Percentiles rank a stretch among this genome's conserved stretches.
These are phyloP conservation scores for Madurella fahalii DNA, from an alignment of 2,329 filamentous ascomycete species.

Conservation along the genomic window DNA sequence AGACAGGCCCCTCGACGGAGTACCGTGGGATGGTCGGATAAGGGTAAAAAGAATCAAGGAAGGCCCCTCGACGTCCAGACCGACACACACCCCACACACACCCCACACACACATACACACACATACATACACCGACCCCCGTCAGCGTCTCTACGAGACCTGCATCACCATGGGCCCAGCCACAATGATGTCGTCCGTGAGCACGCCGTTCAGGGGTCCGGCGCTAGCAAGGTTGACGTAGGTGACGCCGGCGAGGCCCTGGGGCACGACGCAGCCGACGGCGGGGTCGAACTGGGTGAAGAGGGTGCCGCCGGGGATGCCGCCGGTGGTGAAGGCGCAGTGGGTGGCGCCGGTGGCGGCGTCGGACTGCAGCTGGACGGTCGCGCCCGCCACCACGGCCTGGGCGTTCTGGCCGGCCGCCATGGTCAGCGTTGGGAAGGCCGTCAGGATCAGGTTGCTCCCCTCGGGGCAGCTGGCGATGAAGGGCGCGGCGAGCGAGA, in stretches of 20 bases:
- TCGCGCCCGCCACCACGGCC: constrained; percentile 39
- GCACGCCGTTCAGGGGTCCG: constrained; percentile 45
- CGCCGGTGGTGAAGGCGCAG: constrained; percentile 65
- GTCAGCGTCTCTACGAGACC: constrained; percentile 38
- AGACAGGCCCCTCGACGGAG: no score
- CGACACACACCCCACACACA: no score
- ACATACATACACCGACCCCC: neutral
- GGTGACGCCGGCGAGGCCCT: constrained; percentile 58
- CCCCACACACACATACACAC: no score
- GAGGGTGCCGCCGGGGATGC: constrained; percentile 51
- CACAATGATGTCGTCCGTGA: constrained; percentile 61
- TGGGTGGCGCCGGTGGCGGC: constrained; percentile 50
- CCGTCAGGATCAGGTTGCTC: constrained; percentile 58
- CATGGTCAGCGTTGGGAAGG: constrained; percentile 58
- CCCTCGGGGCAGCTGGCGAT: constrained; percentile 66
- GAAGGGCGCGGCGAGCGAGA: constrained; percentile 69
- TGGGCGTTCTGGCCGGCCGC: constrained; percentile 40
- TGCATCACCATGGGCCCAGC: constrained; percentile 60
- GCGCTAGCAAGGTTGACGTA: constrained; percentile 63
- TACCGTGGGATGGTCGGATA: no score
- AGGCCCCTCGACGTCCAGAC: no score
- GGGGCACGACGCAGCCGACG: constrained; percentile 57
- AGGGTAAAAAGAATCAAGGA: no score
- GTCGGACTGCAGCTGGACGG: constrained; percentile 47
- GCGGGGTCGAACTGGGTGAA: constrained; percentile 55